These are phyloP conservation scores for Tremella yokohamensis DNA, from an alignment of 768 basidiomycete species.

Conservation along the genomic window DNA sequence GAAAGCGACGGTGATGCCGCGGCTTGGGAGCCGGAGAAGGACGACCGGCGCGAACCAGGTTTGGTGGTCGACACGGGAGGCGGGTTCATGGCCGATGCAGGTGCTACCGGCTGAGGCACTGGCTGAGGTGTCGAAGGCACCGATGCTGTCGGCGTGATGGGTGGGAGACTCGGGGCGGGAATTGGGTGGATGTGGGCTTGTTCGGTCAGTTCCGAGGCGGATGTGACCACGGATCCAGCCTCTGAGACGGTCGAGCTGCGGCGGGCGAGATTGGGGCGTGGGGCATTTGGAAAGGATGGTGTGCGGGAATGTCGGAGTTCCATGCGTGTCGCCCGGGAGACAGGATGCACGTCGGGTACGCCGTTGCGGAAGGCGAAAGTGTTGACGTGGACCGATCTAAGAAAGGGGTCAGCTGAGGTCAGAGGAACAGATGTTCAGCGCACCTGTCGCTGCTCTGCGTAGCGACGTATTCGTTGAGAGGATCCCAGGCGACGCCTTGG, in stretches of 20 bases:
- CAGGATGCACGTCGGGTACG: conserved; percentile 80
- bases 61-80: conserved; percentile 37
- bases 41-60: conserved; percentile 45
- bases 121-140: conserved; percentile 44
- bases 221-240: conserved; percentile 61
- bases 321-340: conserved; percentile 76
- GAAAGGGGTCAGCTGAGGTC: conserved; percentile 29
- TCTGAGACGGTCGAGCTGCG: conserved; percentile 75
- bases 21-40: conserved; percentile 46
- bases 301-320: conserved; percentile 50
- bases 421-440: no score
- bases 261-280: conserved; percentile 57
- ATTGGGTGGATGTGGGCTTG: conserved; percentile 53
- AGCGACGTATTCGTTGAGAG: conserved; percentile 91
- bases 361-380: conserved; percentile 73
- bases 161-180: conserved; percentile 43
- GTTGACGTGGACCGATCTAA: conserved; percentile 84
- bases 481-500: conserved; percentile 99
- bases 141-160: conserved; percentile 45
- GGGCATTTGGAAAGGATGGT: conserved; percentile 43
- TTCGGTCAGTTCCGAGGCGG: conserved; percentile 59
- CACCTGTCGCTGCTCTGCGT: conserved; percentile 95
- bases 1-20: conserved; percentile 38
- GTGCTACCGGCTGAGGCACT: not conserved
- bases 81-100: conserved; percentile 41